phyloP scores from a whole-genome alignment of 2,329 filamentous ascomycete genomes.

The Raffaelea deltoideospora region DNA sequence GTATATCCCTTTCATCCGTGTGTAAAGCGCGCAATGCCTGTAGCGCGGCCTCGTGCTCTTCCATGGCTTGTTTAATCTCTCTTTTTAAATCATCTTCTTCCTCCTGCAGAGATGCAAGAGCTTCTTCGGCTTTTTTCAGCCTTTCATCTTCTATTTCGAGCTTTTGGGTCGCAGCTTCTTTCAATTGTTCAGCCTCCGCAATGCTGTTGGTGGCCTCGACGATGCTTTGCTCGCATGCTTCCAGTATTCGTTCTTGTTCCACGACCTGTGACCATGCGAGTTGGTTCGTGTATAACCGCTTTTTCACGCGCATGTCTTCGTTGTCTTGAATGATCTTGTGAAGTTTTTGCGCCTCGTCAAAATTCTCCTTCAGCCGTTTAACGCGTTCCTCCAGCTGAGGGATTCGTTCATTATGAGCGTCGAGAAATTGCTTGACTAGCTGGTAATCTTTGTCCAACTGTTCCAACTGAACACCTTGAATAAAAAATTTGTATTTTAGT shows the following conservation, averaged over 20 bases:
- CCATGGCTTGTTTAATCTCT: constrained; percentile 30
- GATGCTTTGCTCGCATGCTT: constrained; percentile 20
- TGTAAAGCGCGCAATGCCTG: constrained; percentile 23
- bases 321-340: constrained; percentile 52
- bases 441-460: constrained; percentile 84
- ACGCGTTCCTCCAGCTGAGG: constrained; percentile 47
- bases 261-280: constrained; percentile 80
- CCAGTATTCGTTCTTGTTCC: constrained; percentile 48
- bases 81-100: constrained; percentile 33
- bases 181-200: constrained; percentile 18
- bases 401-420: constrained; percentile 53
- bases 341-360: constrained; percentile 47
- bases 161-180: constrained; percentile 31
- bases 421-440: constrained; percentile 63
- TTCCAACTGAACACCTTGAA: constrained; percentile 86
- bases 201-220: constrained; percentile 27
- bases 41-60: constrained; percentile 24
- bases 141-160: constrained; percentile 31
- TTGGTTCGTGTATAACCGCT: constrained; percentile 46
- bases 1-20: constrained; percentile 51
- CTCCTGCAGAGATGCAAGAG: constrained; percentile 25
- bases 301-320: constrained; percentile 45
- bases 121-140: constrained; percentile 21
- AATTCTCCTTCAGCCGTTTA: constrained; percentile 38
- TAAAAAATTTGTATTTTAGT: constrained; percentile 93